phyloP scores from a whole-genome alignment of 139 green algal genomes.

The Nannochloris sp. region DNA sequence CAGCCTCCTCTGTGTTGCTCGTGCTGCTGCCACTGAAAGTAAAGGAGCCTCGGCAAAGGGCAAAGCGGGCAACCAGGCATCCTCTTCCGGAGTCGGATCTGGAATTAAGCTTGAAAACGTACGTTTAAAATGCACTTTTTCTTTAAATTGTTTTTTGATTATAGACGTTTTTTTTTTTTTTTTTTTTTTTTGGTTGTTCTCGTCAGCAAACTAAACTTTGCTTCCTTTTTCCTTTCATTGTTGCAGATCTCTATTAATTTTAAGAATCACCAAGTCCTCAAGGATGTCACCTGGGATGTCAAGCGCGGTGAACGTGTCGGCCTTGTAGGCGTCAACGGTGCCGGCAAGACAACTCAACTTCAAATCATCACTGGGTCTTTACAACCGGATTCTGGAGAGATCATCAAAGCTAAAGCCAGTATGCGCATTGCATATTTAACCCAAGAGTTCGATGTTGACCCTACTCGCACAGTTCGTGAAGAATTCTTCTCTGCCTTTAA shows the following conservation, averaged over 20 bases:
- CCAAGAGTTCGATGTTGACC: conserved; percentile 94
- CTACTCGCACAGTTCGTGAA: conserved; percentile 84
- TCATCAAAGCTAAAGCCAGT: conserved; percentile 72
- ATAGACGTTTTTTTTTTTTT: neutral
- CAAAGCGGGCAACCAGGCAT: neutral
- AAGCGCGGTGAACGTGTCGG: conserved; percentile 95
- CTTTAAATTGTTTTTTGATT: neutral
- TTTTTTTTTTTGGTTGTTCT: neutral
- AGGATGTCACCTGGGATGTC: conserved; percentile 87
- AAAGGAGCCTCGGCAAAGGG: neutral
- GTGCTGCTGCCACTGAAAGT: neutral
- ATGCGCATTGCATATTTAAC: conserved; percentile 93
- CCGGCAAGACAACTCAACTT: conserved; percentile 97
- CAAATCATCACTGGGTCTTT: conserved; percentile 91
- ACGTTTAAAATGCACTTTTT: conserved; percentile 8
- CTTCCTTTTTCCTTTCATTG: neutral
- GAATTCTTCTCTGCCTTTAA: conserved; percentile 89
- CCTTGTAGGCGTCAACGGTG: conserved; percentile 96
- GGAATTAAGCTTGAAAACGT: conserved; percentile 70
- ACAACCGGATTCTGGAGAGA: conserved; percentile 74
- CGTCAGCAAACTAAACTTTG: neutral
- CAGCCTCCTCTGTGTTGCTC: neutral
- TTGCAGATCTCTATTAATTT: conserved; percentile 52
- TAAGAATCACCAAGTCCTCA: conserved; percentile 90
- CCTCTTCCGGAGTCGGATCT: conserved; percentile 45